Percentiles rank a stretch among this genome's conserved stretches.
Conservation (phyloP, 2,329 filamentous ascomycete genomes). For the Aureobasidium leucospermi region DNA sequence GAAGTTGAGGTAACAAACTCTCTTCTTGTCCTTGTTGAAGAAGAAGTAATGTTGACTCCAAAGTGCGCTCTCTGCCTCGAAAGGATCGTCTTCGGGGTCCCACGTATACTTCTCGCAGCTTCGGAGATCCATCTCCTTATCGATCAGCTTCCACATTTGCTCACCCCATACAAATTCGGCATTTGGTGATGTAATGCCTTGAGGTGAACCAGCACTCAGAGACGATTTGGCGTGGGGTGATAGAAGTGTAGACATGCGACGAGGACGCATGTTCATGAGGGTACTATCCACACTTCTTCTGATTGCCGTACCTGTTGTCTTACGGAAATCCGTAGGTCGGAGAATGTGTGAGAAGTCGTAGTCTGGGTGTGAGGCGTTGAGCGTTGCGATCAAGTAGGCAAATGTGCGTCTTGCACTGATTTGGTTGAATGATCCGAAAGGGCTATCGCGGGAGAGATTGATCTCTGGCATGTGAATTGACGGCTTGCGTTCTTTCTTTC, state of each 20-base stretch:
- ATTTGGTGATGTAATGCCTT: conserved; percentile 12
- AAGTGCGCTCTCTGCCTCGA: conserved; percentile 85
- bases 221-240: conserved; percentile 14
- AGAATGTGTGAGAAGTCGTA: conserved; percentile 96
- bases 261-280: conserved; percentile 75
- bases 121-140: conserved; percentile 88
- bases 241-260: conserved; percentile 35
- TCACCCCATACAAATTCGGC: conserved; percentile 61
- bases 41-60: conserved; percentile 98
- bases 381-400: conserved; percentile 89
- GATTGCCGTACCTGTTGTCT: conserved; percentile 72
- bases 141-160: conserved; percentile 83
- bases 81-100: conserved; percentile 80
- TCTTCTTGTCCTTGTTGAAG: conserved; percentile 86
- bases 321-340: conserved; percentile 80
- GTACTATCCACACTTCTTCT: conserved; percentile 85
- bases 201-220: conserved; percentile 14
- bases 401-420: conserved; percentile 85
- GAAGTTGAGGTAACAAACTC: conserved; percentile 89
- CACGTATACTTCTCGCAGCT: conserved; percentile 89
- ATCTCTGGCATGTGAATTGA: conserved; percentile 27
- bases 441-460: conserved; percentile 77
- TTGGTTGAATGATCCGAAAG: conserved; percentile 85
- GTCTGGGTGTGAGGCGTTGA: conserved; percentile 92
- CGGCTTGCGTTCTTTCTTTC: conserved; percentile 26